Conservation (phyloP, 1,139 yeast genomes). For the Blastobotrys petasosporus region DNA sequence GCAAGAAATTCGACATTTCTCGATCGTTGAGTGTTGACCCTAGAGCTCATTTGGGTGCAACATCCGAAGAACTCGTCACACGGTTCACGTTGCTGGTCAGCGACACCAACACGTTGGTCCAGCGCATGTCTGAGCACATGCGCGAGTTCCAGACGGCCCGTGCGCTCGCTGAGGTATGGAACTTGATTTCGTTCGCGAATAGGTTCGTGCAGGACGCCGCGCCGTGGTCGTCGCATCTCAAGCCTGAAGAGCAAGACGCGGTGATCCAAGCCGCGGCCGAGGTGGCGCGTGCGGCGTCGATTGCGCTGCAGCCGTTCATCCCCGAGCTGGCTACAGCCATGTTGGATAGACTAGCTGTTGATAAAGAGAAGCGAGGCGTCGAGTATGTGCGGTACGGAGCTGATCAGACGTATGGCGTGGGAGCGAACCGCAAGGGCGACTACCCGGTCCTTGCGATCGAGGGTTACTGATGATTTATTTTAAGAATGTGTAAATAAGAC, state of each 20-base stretch:
- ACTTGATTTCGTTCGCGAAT: slow-evolving; percentile 56
- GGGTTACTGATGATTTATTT: not conserved
- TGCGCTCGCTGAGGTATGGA: slow-evolving; percentile 59
- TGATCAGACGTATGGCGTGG: slow-evolving; percentile 45
- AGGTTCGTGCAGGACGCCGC: slow-evolving; percentile 45
- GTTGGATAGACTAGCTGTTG: slow-evolving; percentile 61
- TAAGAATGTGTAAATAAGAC: not conserved
- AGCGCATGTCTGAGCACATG: slow-evolving; percentile 42
- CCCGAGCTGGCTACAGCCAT: slow-evolving; percentile 56
- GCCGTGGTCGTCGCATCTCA: slow-evolving; percentile 46
- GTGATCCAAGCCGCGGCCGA: slow-evolving; percentile 66
- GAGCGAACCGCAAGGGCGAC: slow-evolving; percentile 40
- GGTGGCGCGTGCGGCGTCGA: slow-evolving; percentile 58
- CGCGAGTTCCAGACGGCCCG: slow-evolving; percentile 48
- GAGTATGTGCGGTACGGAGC: slow-evolving; percentile 42
- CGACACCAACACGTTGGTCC: slow-evolving; percentile 30
- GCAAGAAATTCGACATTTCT: slow-evolving; percentile 57
- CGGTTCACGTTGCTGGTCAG: slow-evolving; percentile 22
- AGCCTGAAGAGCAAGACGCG: slow-evolving; percentile 30
- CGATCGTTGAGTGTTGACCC: slow-evolving; percentile 15
- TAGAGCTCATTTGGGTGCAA: not conserved
- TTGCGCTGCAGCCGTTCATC: slow-evolving; percentile 64
- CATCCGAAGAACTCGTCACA: slow-evolving; percentile 8
- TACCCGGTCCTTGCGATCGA: slow-evolving; percentile 21
- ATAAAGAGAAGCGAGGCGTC: slow-evolving; percentile 36